Conservation (phyloP, 495 filamentous ascomycete species). For the Penicillium alfredii region DNA sequence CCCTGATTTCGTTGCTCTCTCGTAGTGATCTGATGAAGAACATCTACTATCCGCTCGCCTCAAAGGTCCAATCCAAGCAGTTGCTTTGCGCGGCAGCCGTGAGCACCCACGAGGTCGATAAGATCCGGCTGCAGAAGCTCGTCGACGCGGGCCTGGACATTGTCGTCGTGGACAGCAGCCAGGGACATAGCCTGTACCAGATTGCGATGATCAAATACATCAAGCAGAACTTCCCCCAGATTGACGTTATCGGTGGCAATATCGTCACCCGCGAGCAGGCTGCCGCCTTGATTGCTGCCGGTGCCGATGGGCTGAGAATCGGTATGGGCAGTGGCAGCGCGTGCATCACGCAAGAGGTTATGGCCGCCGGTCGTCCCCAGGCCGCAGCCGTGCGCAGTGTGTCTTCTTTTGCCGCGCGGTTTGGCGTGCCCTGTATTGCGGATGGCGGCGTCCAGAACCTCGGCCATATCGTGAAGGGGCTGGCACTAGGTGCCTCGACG, state of each 20-base stretch:
- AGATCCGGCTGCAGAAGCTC: conserved; percentile 71
- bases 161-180: conserved; percentile 88
- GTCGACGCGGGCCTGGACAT: conserved; percentile 95
- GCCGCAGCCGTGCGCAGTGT: conserved; percentile 88
- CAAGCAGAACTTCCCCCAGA: conserved; percentile 74
- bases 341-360: conserved; percentile 99
- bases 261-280: conserved; percentile 96
- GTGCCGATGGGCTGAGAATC: conserved; percentile 93
- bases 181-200: conserved; percentile 96
- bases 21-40: conserved; percentile 99
- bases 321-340: conserved; percentile 98
- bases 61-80: conserved; percentile 97
- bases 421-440: conserved; percentile 96
- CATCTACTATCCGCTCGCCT: conserved; percentile 91
- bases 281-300: conserved; percentile 83
- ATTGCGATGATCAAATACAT: conserved; percentile 94
- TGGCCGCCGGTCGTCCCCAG: conserved; percentile 96
- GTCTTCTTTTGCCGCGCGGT: conserved; percentile 77
- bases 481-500: conserved; percentile 87
- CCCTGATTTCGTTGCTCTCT: conserved; percentile 90
- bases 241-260: conserved; percentile 97
- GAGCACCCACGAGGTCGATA: conserved; percentile 90
- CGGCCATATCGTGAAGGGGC: conserved; percentile 97
- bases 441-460: conserved; percentile 98
- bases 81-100: conserved; percentile 92